phyloP scores from a whole-genome alignment of 352 stramenopile genomes.

The Aphanomyces euteiches region DNA sequence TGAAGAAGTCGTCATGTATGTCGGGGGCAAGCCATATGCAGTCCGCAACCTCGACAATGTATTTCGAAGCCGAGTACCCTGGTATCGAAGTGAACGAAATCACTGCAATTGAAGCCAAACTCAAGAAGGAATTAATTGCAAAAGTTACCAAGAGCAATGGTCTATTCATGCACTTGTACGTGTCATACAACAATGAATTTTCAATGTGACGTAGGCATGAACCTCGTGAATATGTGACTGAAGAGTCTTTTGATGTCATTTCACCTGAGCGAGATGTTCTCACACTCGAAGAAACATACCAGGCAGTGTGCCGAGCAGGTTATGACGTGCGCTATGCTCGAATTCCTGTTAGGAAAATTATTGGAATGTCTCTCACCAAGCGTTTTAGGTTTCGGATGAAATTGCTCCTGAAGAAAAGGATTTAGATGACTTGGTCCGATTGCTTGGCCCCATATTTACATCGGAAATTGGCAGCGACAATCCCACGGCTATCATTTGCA shows the following conservation, averaged over 20 bases:
- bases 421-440: conserved; percentile 80
- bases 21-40: conserved; percentile 78
- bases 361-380: not conserved
- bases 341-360: conserved; percentile 44
- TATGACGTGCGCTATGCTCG: conserved; percentile 77
- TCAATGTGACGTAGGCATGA: conserved; percentile 41
- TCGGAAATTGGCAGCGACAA: conserved; percentile 46
- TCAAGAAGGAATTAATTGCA: conserved; percentile 79
- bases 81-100: conserved; percentile 89
- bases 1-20: conserved; percentile 90
- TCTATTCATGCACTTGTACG: conserved; percentile 62
- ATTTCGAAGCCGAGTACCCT: conserved; percentile 83
- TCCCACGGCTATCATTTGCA: conserved; percentile 76
- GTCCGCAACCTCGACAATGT: conserved; percentile 75
- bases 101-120: conserved; percentile 70
- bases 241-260: conserved; percentile 81
- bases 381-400: conserved; percentile 68
- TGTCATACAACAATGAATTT: conserved; percentile 1
- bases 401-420: conserved; percentile 87
- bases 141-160: conserved; percentile 72
- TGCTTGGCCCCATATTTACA: conserved; percentile 62
- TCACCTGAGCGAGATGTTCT: conserved; percentile 67
- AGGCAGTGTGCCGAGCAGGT: conserved; percentile 42
- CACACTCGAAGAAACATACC: conserved; percentile 71
- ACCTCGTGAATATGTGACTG: conserved; percentile 64